Evolutionary conservation across 352 stramenopile species (phyloP), one percentile per base, ranked within the genome.

Genomic region (Thalassiosira livingstoniorum): DNA sequence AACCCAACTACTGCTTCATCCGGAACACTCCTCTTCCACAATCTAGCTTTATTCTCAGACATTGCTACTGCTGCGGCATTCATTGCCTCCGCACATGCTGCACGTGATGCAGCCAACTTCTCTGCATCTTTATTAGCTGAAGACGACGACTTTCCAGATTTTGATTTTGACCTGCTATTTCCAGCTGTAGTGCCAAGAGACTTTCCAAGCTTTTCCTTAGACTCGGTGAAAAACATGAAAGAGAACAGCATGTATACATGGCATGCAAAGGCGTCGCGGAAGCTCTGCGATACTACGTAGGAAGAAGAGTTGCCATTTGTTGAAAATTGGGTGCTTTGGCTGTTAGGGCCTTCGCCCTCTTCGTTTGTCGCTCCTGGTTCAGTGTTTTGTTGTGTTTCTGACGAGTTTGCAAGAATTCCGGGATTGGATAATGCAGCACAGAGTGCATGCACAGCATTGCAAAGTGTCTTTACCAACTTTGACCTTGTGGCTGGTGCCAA

Each of bases 171-270:
- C 27, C 47, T 31, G 13, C 42, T 32, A 11, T 65, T 63, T 25
- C 34, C 13, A 23, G 43, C 53, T 18, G 29, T 65, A 13, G 25
- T 74, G 4, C 69, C 64, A 23, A 81, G 45, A 5, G 68, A 80
- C 54, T 78, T 87, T 5, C 66, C 74, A 32, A 90, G 62, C 55
- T 91, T 93, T 29, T 84, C 81, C 74, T 93, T 83, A 11, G 84
- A 87, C 76, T 95, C 91, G 18, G 80, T 89, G n/a, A 91, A 89
- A 64, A 91, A 92, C 89, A 94, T 93, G 45, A 94, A 62, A 0
- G 91, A 90, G 68, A 91, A 95, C 3, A 95, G 78, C 88, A 94
- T 93, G 85, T 95, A 95, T 18, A 93, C 68, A 58, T 94, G 91
- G 75, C 80, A 91, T 15, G 85, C 76, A 55, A 90, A 85, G 15